A percentile compares a stretch with the other conserved stretches of the same genome.
Conservation (phyloP, 2,329 filamentous ascomycete genomes). For the Trichoderma koningii region DNA sequence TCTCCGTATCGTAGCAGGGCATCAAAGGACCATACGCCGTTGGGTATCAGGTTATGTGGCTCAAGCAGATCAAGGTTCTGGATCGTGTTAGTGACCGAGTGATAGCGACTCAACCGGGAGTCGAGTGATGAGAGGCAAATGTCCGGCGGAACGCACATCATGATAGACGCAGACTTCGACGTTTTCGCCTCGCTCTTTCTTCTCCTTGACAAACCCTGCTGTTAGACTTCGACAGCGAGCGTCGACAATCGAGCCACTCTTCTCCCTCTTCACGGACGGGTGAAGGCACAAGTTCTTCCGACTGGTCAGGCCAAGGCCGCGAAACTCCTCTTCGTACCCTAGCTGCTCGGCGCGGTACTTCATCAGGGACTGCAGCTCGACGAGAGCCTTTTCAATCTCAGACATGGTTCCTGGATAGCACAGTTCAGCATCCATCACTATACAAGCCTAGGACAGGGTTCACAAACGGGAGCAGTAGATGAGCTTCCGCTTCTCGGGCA, state of each 20-base stretch:
- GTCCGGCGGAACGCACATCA: constrained; percentile 60
- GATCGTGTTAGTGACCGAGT: background rate
- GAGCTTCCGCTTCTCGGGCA: constrained; percentile 89
- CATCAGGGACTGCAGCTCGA: constrained; percentile 90
- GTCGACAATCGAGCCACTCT: constrained; percentile 91
- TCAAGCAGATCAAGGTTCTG: constrained; percentile 92
- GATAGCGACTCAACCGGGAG: background rate
- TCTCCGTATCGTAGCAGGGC: constrained; percentile 87
- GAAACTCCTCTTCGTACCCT: constrained; percentile 89
- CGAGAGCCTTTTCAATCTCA: constrained; percentile 96
- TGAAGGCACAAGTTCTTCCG: constrained; percentile 97
- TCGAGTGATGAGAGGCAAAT: background rate
- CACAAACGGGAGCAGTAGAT: constrained; percentile 89
- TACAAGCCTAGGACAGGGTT: background rate
- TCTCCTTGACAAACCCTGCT: constrained; percentile 95
- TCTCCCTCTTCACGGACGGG: constrained; percentile 93
- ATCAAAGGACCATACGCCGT: constrained; percentile 94
- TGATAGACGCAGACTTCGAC: constrained; percentile 96
- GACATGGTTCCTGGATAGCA: constrained; percentile 77
- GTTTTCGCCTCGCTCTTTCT: constrained; percentile 91
- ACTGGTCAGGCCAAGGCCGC: constrained; percentile 88
- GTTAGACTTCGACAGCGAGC: constrained; percentile 94
- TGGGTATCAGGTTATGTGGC: constrained; percentile 89
- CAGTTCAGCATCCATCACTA: background rate
- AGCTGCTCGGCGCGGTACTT: constrained; percentile 88